Conservation (phyloP, 495 filamentous ascomycete genomes). For the Amniculicola lignicola region DNA sequence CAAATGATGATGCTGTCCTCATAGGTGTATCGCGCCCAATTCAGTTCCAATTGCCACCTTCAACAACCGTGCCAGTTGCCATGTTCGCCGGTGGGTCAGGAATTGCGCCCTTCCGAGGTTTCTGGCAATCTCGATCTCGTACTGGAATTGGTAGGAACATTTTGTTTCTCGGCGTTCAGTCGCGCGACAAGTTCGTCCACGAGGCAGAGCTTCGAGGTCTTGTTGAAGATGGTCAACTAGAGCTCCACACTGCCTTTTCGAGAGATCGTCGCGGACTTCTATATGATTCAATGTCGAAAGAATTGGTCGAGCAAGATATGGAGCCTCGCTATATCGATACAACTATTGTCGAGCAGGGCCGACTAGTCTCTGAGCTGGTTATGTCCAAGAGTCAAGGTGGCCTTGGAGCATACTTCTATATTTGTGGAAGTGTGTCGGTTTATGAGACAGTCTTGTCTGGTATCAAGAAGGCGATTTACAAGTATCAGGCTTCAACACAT, state of each 20-base stretch:
- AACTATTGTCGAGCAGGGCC: conserved; percentile 49
- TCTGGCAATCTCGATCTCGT: conserved; percentile 47
- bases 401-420: conserved; percentile 51
- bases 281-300: conserved; percentile 43
- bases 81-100: conserved; percentile 53
- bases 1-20: conserved; percentile 41
- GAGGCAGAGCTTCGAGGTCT: conserved; percentile 50
- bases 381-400: conserved; percentile 54
- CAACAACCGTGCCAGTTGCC: conserved; percentile 47
- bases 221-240: conserved; percentile 48
- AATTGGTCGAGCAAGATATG: conserved; percentile 48
- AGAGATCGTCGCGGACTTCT: conserved; percentile 47
- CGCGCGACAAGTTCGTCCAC: conserved; percentile 51
- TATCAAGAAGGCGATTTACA: conserved; percentile 51
- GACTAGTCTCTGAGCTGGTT: conserved; percentile 50
- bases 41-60: conserved; percentile 51
- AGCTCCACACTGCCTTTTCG: conserved; percentile 52
- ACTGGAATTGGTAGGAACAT: conserved; percentile 46
- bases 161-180: conserved; percentile 52
- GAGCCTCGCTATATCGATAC: conserved; percentile 52
- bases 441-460: conserved; percentile 55
- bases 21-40: conserved; percentile 50
- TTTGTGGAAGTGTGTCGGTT: conserved; percentile 52
- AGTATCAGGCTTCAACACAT: conserved; percentile 48
- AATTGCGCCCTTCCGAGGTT: conserved; percentile 52